Base-by-base conservation (phyloP, 441 rosid genomes). In the Populus tomentosa region DNA sequence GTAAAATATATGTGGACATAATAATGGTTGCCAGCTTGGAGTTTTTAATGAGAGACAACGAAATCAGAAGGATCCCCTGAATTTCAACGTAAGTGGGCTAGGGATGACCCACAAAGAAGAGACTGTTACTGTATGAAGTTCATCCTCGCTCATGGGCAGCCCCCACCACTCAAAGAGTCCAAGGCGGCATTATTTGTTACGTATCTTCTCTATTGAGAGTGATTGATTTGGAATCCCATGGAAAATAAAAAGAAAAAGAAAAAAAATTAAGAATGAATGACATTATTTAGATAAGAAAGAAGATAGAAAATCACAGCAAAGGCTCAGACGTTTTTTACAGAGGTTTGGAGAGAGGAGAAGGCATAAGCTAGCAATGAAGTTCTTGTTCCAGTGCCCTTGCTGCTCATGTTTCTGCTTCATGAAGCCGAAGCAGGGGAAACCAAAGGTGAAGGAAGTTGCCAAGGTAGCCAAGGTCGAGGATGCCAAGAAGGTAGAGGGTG, bases 361-460 rank as follows among this genome's bases (percentile, higher is more conserved):
- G 56, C 28, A 20, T 67, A 62, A 20, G 76, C 20, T 73, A 81
- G 73, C 72, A 64, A 92, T 92, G 98, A 94, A 94, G 94, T 94
- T 94, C 90, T 85, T 94, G 90, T 94, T 92, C 70, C 98, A 94
- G 80, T 94, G 97, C 68, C 98, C 98, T 35, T 91, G 98, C 59
- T 94, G 98, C 73, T 90, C 97, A 18, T 94, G 98, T 82, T 94
- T 94, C 87, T 94, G 97, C 90, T 92, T 94, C 92, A 59, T 94
- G 93, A 94, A 91, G 90, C 92, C 97, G 53, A 88, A 84, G 87
- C 61, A 68, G 16, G 97, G 91, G 70, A 88, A 87, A 70, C 91
- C 96, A 46, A 94, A 88, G 83, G 84, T 72, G 69, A 80, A 87
- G 83, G 82, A 82, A 74, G 80, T 79, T 10, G 80, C n/a, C 75